A percentile compares a stretch with the other conserved stretches of the same genome.
Conservation (phyloP, 345 rosid species). For the Lepidium africanum region DNA sequence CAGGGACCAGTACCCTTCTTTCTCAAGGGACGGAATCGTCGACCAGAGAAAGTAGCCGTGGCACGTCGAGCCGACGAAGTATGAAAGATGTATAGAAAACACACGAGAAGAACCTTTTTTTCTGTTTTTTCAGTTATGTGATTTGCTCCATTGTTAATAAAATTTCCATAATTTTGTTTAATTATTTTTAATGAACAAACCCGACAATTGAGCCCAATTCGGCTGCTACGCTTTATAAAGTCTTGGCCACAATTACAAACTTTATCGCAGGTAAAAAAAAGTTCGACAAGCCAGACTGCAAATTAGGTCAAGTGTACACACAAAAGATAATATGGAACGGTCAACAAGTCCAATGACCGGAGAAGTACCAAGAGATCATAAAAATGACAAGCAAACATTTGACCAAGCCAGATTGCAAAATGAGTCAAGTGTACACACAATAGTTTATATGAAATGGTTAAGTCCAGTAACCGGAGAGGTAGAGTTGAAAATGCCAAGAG, state of each 20-base stretch:
- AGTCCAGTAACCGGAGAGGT: neutral
- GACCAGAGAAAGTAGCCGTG: slow-evolving; percentile 24
- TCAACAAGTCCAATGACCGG: neutral
- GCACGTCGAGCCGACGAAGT: slow-evolving; percentile 23
- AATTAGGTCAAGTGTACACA: neutral
- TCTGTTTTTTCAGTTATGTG: neutral
- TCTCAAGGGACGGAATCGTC: slow-evolving; percentile 24
- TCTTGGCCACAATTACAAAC: neutral
- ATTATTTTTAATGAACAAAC: neutral
- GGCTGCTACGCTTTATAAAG: neutral
- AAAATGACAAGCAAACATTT: neutral
- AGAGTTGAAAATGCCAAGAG: neutral
- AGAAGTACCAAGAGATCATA: neutral
- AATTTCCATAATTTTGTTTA: neutral
- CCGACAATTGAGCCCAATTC: neutral
- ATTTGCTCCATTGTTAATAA: slow-evolving; percentile 18
- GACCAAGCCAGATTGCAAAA: neutral
- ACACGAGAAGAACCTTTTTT: neutral
- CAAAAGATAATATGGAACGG: neutral
- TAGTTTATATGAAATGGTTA: neutral
- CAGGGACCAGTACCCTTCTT: slow-evolving; percentile 28
- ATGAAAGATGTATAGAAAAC: slow-evolving; percentile 24
- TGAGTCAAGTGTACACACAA: neutral
- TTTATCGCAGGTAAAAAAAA: neutral
- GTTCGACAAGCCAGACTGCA: neutral